Evolutionary conservation across 2,329 filamentous ascomycete species (phyloP), one percentile per base, ranked within the genome.

Genomic region (Ascochyta koolunga): DNA sequence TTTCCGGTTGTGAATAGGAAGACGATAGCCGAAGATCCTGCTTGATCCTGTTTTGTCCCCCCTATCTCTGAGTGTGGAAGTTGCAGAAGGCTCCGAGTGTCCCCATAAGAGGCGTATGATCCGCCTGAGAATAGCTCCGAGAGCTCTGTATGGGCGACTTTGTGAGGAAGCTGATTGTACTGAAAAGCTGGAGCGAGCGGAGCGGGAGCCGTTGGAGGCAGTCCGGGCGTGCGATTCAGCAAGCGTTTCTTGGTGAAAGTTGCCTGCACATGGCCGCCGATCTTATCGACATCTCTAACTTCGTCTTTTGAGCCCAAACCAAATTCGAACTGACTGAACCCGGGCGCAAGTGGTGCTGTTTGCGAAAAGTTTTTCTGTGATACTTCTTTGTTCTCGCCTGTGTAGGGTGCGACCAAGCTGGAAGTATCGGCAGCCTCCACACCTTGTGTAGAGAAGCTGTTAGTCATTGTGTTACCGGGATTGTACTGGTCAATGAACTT

Each of bases 61-160:
- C 25, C 38, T 15, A 21, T 16, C 10, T 54, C 53, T 4, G 59
- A 54, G 15, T 58, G 60, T 15, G 65, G 61, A 10, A 71, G 50
- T 22, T 61, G 62, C 4, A 75, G 56, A 5, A 75, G 59, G 15
- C 71, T 59, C 2, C 62, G 68, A 16, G 72, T 75, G 43, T 74
- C 70, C 24, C 70, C 73, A 45, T 75, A 75, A 5, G 73, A 75
- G 22, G 72, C 64, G 4, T 64, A 65, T 2, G 70, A 70, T 27
- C 27, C 51, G 8, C 62, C 54, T 0, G 70, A 69, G 33, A 69
- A 64, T 32, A 69, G 52, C 0, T 65, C 64, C 1, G 69, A 71
- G 3, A 50, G 8, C 0, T 59, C 60, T n/a, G 41, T 52, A 19
- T 42, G 59, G 5, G 54, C 46, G 19, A 56, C 32, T 2, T 44